These are phyloP conservation scores for Naganishia antarctica DNA, from an alignment of 768 basidiomycete genomes.

Conservation along the genomic window DNA sequence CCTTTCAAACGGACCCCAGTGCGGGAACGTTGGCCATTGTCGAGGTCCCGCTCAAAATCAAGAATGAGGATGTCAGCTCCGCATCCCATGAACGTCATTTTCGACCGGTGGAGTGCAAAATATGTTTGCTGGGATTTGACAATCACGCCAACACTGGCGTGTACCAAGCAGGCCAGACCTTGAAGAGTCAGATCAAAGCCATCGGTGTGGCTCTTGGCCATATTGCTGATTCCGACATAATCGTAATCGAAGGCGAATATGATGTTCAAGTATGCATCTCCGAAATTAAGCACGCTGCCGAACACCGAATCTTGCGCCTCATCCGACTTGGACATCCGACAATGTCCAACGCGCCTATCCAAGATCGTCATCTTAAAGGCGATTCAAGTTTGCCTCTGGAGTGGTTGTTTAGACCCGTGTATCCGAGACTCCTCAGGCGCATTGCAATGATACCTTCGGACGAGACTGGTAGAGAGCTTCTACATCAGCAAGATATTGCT, in stretches of 20 bases:
- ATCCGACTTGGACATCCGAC: constrained; percentile 7
- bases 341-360: not conserved
- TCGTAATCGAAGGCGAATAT: constrained; percentile 6
- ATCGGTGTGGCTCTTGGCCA: not conserved
- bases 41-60: constrained; percentile 38
- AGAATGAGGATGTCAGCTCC: constrained; percentile 7
- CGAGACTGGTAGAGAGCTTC: not conserved
- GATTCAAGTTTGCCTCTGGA: constrained; percentile 11
- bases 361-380: not conserved
- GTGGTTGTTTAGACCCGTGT: constrained; percentile 25
- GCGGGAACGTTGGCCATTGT: constrained; percentile 42
- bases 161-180: not conserved
- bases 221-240: constrained; percentile 5
- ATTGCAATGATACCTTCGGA: constrained; percentile 11
- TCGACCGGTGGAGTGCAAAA: not conserved
- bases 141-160: not conserved
- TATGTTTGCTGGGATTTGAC: constrained; percentile 13
- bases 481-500: constrained; percentile 1
- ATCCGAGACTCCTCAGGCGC: constrained; percentile 10
- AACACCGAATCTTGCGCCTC: constrained; percentile 1
- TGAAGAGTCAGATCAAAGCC: constrained; percentile 8
- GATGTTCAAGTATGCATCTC: not conserved
- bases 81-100: constrained; percentile 8
- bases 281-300: not conserved
- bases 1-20: constrained; percentile 36